Percentiles rank a stretch among this genome's conserved stretches.
phyloP scores from a whole-genome alignment of 805 yeast genomes.

The Yamadazyma philogaea region DNA sequence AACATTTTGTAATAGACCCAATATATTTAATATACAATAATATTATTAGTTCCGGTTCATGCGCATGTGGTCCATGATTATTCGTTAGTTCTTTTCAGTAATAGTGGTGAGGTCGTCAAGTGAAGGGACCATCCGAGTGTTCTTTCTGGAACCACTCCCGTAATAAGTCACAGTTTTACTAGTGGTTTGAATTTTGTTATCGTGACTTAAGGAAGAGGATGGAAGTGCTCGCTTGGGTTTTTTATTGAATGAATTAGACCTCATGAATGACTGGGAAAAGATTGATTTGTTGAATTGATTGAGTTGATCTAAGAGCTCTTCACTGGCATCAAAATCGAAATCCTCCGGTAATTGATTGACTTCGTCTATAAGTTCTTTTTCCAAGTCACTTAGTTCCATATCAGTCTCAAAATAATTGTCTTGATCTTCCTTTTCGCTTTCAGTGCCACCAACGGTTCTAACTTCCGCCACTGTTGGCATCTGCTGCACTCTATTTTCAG shows the following conservation, averaged over 20 bases:
- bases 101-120: conserved; percentile 8
- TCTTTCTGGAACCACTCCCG: conserved; percentile 9
- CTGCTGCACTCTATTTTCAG: not conserved
- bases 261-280: conserved; percentile 14
- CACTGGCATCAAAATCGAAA: conserved; percentile 30
- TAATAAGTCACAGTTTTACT: conserved; percentile 44
- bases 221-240: conserved; percentile 28
- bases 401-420: conserved; percentile 9
- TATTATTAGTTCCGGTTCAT: too few species aligned
- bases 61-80: not conserved
- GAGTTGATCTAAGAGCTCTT: conserved; percentile 17
- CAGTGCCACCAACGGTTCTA: not conserved
- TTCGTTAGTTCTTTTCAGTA: conserved; percentile 6
- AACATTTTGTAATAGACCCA: not conserved
- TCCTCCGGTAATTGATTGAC: conserved; percentile 36
- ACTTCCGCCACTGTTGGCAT: not conserved
- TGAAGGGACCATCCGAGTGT: not conserved
- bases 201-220: conserved; percentile 16
- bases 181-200: conserved; percentile 35
- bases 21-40: not conserved
- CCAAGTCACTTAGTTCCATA: conserved; percentile 15
- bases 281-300: conserved; percentile 14
- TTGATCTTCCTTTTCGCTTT: conserved; percentile 5
- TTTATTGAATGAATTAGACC: conserved; percentile 40
- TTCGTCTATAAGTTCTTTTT: conserved; percentile 35